A percentile compares a stretch with the other conserved stretches of the same genome.
These are phyloP conservation scores for Ceratocystis eucalypticola DNA, from an alignment of 2,329 filamentous ascomycete species.

Conservation along the genomic window DNA sequence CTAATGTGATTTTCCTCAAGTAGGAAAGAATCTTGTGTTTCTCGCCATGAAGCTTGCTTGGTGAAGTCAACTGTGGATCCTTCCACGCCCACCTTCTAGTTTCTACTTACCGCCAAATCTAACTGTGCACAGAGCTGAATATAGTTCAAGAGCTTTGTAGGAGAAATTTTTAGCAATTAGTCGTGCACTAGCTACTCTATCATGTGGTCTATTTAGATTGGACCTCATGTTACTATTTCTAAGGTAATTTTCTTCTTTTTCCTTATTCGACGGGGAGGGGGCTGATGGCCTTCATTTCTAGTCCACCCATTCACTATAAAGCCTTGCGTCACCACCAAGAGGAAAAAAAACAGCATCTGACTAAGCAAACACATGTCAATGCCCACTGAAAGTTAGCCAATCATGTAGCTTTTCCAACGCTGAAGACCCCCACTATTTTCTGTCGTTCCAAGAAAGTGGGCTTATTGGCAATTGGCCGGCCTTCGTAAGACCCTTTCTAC, in stretches of 20 bases:
- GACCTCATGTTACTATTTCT: neutral
- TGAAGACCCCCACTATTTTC: neutral
- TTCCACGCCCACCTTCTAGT: slow-evolving; percentile 3
- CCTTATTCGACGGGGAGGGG: too few species aligned
- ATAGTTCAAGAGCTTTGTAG: neutral
- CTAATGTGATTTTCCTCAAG: neutral
- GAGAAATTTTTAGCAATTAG: neutral
- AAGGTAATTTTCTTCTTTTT: neutral
- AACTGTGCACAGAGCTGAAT: neutral
- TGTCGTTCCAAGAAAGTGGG: neutral
- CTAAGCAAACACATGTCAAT: neutral
- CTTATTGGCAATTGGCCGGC: neutral
- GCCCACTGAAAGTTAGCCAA: neutral
- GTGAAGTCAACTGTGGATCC: slow-evolving; percentile 17
- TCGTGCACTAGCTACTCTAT: neutral
- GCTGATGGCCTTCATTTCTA: neutral
- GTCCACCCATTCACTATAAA: neutral
- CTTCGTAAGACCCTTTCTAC: neutral
- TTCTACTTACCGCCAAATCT: neutral
- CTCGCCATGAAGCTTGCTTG: neutral
- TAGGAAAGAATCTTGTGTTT: neutral
- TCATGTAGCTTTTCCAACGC: neutral
- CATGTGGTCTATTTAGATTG: neutral
- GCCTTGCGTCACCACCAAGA: neutral
- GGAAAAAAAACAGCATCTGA: neutral